Conservation (phyloP, 257 asterid species). For the Nicotiana knightiana region DNA sequence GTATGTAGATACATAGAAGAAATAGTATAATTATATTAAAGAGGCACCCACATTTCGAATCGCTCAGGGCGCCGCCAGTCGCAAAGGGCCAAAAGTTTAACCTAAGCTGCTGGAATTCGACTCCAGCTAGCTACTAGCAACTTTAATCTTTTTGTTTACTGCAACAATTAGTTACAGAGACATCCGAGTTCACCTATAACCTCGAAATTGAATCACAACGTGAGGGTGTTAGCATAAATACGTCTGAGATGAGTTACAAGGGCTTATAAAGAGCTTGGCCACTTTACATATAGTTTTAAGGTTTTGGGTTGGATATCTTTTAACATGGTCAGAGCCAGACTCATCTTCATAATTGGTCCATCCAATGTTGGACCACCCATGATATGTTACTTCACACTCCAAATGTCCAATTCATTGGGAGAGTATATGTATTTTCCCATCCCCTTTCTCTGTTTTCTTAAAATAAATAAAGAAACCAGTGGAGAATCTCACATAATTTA, state of each 20-base stretch:
- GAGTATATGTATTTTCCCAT: background rate
- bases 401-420: background rate
- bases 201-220: background rate
- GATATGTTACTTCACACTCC: background rate
- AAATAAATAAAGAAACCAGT: background rate
- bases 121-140: too few relatives aligned
- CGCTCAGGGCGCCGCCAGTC: too few relatives aligned
- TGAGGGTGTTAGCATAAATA: background rate
- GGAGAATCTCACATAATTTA: background rate
- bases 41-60: too few relatives aligned
- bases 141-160: too few relatives aligned
- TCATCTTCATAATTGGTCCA: background rate
- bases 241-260: background rate
- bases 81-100: too few relatives aligned
- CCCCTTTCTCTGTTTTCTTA: background rate
- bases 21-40: too few relatives aligned
- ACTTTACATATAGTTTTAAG: background rate
- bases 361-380: background rate
- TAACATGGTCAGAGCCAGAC: background rate
- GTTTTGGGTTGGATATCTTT: slow-evolving; percentile 1
- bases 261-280: background rate
- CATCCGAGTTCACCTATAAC: background rate
- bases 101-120: too few relatives aligned
- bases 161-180: too few relatives aligned
- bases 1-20: too few relatives aligned